Conservation (phyloP, 2,329 filamentous ascomycete species). For the Trichophyton schoenleinii region DNA sequence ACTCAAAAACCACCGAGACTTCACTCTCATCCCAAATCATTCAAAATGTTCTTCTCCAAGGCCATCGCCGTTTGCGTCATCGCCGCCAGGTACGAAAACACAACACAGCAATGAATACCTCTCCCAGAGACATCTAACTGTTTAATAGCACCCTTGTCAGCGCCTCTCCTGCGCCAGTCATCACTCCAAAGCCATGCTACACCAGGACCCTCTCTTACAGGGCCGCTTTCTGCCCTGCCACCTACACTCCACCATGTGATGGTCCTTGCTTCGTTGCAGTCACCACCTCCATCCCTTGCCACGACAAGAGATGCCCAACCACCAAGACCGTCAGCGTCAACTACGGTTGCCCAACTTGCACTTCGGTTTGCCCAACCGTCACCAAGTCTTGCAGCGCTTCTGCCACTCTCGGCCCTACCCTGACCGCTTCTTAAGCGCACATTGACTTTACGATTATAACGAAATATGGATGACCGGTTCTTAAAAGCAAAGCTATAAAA, state of each 20-base stretch:
- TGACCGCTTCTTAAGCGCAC: neutral
- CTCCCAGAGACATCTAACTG: neutral
- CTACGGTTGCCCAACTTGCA: conserved; percentile 8
- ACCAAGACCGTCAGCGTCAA: conserved; percentile 8
- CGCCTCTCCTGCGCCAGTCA: neutral
- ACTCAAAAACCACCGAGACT: neutral
- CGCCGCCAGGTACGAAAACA: neutral
- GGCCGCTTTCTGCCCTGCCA: conserved; percentile 1
- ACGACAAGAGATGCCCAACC: conserved; percentile 8
- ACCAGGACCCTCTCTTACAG: conserved; percentile 1
- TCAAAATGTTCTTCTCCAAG: conserved; percentile 3
- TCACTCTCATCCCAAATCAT: neutral
- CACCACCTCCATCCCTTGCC: conserved; percentile 11
- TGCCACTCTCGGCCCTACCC: neutral
- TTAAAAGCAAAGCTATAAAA: neutral
- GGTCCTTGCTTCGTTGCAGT: conserved; percentile 7
- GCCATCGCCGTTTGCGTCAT: neutral
- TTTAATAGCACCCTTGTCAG: neutral
- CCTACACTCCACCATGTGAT: neutral
- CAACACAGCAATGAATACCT: neutral
- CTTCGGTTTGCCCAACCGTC: conserved; percentile 10
- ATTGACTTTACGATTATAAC: neutral
- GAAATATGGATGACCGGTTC: neutral
- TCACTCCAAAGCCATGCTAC: neutral
- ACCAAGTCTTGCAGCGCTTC: conserved; percentile 4